Evolutionary conservation across 768 basidiomycete species (phyloP).

Genomic region (Tricholoma sp.): DNA sequence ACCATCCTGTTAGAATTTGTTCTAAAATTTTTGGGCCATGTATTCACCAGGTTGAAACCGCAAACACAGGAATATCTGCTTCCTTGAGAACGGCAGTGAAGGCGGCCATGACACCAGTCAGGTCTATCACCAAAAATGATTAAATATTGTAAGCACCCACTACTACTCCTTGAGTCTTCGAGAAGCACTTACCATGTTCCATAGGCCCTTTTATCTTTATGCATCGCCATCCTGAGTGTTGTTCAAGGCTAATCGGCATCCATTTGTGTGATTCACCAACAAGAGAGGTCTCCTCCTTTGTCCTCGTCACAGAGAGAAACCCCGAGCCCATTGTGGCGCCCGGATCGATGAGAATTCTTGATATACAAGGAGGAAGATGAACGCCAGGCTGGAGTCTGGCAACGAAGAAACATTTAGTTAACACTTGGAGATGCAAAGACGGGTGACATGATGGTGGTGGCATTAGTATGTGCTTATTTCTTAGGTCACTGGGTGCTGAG

Average conservation of each 20-base stretch:
- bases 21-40: background rate
- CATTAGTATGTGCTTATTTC: conserved; percentile 18
- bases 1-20: conserved; percentile 1
- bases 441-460: conserved; percentile 42
- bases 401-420: conserved; percentile 40
- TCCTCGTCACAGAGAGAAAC: conserved; percentile 55
- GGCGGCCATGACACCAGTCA: conserved; percentile 53
- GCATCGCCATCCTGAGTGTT: conserved; percentile 47
- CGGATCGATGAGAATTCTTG: conserved; percentile 24
- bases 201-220: conserved; percentile 64
- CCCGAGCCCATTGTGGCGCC: conserved; percentile 7
- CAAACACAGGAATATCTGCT: conserved; percentile 52
- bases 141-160: background rate
- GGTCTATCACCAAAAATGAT: conserved; percentile 25
- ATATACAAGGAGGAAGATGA: conserved; percentile 28
- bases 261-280: conserved; percentile 39
- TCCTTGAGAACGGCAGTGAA: conserved; percentile 50
- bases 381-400: conserved; percentile 35
- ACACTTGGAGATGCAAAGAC: conserved; percentile 43
- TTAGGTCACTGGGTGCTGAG: too few species aligned
- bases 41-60: conserved; percentile 56
- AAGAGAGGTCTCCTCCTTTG: conserved; percentile 56
- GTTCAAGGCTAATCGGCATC: conserved; percentile 30
- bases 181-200: conserved; percentile 48
- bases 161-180: too few species aligned